Base-by-base conservation (phyloP, 805 yeast genomes). In the Candida rishiriensis region DNA sequence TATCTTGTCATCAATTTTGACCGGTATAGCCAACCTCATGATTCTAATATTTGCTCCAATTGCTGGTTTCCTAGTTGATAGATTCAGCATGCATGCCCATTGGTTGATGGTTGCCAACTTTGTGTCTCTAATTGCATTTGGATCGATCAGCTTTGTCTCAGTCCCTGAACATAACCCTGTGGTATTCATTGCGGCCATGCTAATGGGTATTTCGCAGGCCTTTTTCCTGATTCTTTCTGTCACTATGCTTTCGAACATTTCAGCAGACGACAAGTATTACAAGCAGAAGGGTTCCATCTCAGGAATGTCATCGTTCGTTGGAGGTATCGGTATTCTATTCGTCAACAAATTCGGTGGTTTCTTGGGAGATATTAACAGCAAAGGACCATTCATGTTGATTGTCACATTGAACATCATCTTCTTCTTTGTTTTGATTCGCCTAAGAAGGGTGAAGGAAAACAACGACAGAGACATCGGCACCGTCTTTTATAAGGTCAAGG, bases 251-350 rank as follows among this genome's bases (percentile, higher is more conserved):
- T 59, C 66, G 1, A 60, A 59, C 38, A 57, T 60, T 21, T 50
- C 58, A 9, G 71, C 77, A 29, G 71, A 76, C 6, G 75, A 72
- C 41, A 62, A 65, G 33, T 68, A 71, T 29, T 63, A 71, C 30
- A 64, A 61, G 17, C 65, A 71, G 44, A 75, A 77, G 39, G 89
- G 89, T n/a, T 70, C 85, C 2, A 72, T 84, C 34, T 74, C 83
- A 40, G 91, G 91, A 7, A 76, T 81, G 11, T 81, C 79, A 57
- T 75, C 83, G n/a, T 72, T 84, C 43, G 67, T 74, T 50, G 89
- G 88, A 14, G 87, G 87, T 1, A 40, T 80, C 8, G 91, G 91
- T 2, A 81, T 83, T 26, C 63, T 84, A 44, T 41, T 80, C 1
- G 64, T 83, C 28, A 74, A 81, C 31, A 78, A 76, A 53, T 31